phyloP scores from a whole-genome alignment of 176 grass and related monocot genomes.

The Tillandsia leiboldiana region DNA sequence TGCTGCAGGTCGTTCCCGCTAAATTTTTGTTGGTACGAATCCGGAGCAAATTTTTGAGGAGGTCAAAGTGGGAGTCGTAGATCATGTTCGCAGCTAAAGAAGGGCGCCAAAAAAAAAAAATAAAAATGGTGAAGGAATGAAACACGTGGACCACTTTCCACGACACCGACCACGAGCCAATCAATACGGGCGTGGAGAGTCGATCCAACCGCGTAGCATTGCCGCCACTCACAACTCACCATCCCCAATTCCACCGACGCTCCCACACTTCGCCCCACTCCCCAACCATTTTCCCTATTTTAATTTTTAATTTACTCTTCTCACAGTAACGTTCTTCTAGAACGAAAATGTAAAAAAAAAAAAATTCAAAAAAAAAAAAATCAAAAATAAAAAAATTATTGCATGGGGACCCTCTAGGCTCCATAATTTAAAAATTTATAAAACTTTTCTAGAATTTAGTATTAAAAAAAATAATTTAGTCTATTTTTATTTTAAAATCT shows the following conservation, averaged over 20 bases:
- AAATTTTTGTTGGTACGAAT: neutral
- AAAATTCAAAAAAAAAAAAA: no score
- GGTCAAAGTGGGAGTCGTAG: neutral
- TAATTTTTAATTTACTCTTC: neutral
- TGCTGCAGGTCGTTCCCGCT: no score
- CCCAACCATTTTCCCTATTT: neutral
- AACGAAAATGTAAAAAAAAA: no score
- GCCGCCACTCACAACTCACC: conserved; percentile 8
- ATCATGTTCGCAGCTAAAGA: neutral
- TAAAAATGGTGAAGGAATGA: neutral
- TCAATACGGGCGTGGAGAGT: neutral
- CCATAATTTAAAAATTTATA: no score
- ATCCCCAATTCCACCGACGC: neutral
- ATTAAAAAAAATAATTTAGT: no score
- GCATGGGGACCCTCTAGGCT: no score
- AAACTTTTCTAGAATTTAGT: no score
- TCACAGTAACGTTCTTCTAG: no score
- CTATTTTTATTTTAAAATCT: no score
- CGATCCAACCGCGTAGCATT: conserved; percentile 8
- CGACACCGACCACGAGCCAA: neutral
- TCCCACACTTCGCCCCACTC: neutral
- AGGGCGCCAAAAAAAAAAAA: neutral
- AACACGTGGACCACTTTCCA: neutral
- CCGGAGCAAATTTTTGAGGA: neutral
- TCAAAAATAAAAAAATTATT: no score